Percentiles rank a stretch among this genome's conserved stretches.
phyloP scores from a whole-genome alignment of 257 asterid genomes.

The Plantago major region DNA sequence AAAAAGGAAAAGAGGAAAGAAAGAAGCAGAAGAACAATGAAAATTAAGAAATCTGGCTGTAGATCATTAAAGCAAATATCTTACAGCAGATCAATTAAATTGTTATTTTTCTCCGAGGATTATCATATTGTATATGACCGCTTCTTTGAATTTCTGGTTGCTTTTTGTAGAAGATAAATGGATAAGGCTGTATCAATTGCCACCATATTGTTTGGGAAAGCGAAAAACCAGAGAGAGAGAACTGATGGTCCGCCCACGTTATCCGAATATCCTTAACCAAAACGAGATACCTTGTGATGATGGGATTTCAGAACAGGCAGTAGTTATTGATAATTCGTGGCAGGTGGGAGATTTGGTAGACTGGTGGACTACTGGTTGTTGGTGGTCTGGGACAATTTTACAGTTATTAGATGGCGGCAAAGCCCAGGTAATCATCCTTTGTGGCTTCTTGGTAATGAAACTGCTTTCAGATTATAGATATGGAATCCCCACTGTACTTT shows the following conservation, averaged over 20 bases:
- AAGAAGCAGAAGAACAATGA: too few species aligned
- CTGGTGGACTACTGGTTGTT: conserved; percentile 47
- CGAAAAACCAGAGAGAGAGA: conserved; percentile 19
- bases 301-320: conserved; percentile 39
- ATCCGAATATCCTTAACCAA: conserved; percentile 44
- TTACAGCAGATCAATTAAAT: background rate
- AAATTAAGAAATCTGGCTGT: background rate
- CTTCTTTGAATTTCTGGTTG: background rate
- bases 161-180: conserved; percentile 40
- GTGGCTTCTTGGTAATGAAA: background rate
- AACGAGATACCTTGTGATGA: conserved; percentile 29
- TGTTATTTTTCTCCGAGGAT: background rate
- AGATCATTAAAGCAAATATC: background rate
- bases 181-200: conserved; percentile 39
- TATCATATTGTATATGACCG: background rate
- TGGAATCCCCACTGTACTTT: too few species aligned
- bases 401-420: conserved; percentile 28
- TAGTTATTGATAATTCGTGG: conserved; percentile 51
- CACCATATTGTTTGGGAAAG: conserved; percentile 23
- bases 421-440: conserved; percentile 47
- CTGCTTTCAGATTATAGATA: too few species aligned
- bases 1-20: too few species aligned
- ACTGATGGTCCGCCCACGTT: conserved; percentile 62
- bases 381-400: conserved; percentile 65
- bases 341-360: conserved; percentile 79